These are phyloP conservation scores for Phytophthora aleatoria DNA, from an alignment of 352 stramenopile species.

Conservation along the genomic window DNA sequence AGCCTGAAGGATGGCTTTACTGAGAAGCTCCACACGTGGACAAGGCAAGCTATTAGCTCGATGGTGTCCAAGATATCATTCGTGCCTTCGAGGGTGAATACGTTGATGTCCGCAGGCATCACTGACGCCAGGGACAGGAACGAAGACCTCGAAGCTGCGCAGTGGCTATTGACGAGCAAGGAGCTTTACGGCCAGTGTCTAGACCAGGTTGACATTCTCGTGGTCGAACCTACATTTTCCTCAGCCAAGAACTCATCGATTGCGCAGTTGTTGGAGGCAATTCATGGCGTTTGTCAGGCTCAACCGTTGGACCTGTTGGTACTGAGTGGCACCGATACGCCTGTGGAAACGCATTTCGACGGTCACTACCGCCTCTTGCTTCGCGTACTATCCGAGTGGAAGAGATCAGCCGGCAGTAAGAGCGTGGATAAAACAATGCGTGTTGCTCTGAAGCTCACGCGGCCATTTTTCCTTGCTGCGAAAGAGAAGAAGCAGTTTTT, in stretches of 20 bases:
- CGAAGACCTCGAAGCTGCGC: conserved; percentile 23
- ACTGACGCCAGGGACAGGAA: conserved; percentile 14
- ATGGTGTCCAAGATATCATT: conserved; percentile 41
- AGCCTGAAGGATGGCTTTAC: conserved; percentile 38
- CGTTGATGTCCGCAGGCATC: conserved; percentile 33
- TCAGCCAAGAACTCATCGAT: conserved; percentile 30
- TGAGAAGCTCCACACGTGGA: conserved; percentile 46
- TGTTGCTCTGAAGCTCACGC: conserved; percentile 42
- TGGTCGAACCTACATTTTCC: conserved; percentile 26
- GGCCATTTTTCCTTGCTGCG: conserved; percentile 57
- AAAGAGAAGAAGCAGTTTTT: conserved; percentile 73
- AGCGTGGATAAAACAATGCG: conserved; percentile 31
- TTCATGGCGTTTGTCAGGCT: conserved; percentile 49
- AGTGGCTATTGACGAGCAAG: conserved; percentile 43
- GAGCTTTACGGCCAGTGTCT: conserved; percentile 43
- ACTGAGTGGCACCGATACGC: conserved; percentile 13
- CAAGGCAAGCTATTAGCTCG: conserved; percentile 34
- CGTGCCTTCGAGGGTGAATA: conserved; percentile 38
- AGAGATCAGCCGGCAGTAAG: conserved; percentile 25
- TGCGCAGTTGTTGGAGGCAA: conserved; percentile 42
- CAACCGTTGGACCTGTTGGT: conserved; percentile 38
- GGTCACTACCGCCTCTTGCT: conserved; percentile 51
- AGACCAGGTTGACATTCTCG: conserved; percentile 35
- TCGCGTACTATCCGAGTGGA: conserved; percentile 37
- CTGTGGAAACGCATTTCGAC: conserved; percentile 52